Evolutionary conservation across 2,329 filamentous ascomycete genomes (phyloP).

Genomic region (Diaporthe sp.): DNA sequence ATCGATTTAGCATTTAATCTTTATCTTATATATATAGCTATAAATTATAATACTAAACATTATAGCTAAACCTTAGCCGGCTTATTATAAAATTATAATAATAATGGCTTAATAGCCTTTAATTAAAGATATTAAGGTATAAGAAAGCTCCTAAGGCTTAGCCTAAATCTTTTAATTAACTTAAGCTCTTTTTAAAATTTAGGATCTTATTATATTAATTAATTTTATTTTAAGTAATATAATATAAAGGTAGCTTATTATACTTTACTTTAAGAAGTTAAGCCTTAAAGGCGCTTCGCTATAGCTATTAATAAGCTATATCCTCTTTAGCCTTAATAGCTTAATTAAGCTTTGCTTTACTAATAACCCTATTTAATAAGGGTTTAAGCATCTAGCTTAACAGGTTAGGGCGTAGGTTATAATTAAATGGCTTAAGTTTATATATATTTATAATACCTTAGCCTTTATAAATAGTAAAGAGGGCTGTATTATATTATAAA

Average conservation of each 20-base stretch:
- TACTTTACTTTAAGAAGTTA: neutral
- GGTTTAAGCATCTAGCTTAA: neutral
- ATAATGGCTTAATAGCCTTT: neutral
- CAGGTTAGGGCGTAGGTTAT: fast-evolving
- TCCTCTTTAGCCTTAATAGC: neutral
- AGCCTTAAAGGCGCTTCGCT: neutral
- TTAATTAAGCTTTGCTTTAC: neutral
- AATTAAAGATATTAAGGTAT: neutral
- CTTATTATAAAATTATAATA: neutral
- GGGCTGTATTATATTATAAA: neutral
- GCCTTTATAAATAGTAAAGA: neutral
- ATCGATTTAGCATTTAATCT: neutral
- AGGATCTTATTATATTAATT: neutral
- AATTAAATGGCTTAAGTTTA: neutral
- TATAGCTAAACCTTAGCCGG: neutral
- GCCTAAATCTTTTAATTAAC: neutral
- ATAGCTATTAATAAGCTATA: neutral
- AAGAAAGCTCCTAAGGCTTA: neutral
- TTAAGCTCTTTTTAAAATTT: neutral
- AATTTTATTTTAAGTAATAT: neutral
- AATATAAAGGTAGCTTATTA: neutral
- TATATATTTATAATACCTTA: neutral
- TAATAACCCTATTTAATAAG: neutral
- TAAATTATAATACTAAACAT: neutral
- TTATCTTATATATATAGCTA: neutral